Evolutionary conservation across 139 green algal genomes (phyloP), one percentile per base, ranked within the genome.

Genomic region (Pleodorina starrii): DNA sequence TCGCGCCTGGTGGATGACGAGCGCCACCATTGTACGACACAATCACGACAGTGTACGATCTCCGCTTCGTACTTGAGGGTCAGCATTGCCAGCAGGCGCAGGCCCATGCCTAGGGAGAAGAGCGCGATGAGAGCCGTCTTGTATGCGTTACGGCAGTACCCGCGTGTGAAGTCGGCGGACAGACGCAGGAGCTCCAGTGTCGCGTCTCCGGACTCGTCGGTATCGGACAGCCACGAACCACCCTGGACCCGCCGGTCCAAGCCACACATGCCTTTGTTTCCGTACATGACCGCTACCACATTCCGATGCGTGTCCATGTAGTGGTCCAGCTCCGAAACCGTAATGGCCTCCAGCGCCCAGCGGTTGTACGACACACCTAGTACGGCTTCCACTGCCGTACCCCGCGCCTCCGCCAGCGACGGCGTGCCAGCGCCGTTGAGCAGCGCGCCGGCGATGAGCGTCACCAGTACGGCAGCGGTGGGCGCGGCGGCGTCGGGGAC

Each of bases 371-470:
- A 90, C 32, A 94, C 0, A 44, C 60, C 73, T 16, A 94, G 63
- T n/a, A 94, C 29, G 19, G 79, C 54, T 54, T 88, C 88, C 60
- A 89, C 21, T 1, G n/a, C 35, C 10, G 60, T 82, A 3, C 68
- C 25, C 1, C 91, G 84, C 35, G 71, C 73, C 16, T 6, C 11
- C 0, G 88, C 88, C 0, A 94, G 0, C 0, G 88, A 83, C 1
- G 91, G 91, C 25, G 42, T 71, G 19, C 12, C 25, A 3, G 78
- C 38, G 60, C 91, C 91, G 68, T 91, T 80, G n/a, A 94, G 32
- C 51, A 94, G 92, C 1, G 89, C 91, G 0, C 91, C 91, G 14
- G 84, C 17, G 63, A 92, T 92, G 60, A 94, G 85, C 48, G 91
- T 75, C 0, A 90, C 29, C 0, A 94, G 91, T 25, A 94, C 91